Evolutionary conservation across 441 rosid species (phyloP).

Genomic region (Dalechampia spathulata): DNA sequence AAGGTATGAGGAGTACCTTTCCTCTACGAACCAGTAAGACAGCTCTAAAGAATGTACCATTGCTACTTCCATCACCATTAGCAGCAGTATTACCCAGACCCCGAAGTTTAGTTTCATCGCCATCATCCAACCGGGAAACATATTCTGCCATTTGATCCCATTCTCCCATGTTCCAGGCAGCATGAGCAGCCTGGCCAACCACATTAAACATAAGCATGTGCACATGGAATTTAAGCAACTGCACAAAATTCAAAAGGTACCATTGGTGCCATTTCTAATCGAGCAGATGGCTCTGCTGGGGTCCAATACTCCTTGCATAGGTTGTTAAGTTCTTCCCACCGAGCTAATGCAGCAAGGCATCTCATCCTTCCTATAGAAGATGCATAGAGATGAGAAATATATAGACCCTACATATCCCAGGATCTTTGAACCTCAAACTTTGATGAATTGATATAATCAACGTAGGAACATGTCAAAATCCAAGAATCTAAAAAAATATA

Average conservation of each 20-base stretch:
- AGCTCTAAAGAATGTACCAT: conserved; percentile 97
- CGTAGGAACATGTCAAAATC: no score
- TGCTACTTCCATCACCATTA: conserved; percentile 95
- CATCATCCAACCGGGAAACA: conserved; percentile 95
- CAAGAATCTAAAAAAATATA: no score
- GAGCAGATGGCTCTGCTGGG: conserved; percentile 96
- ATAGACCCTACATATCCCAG: not conserved
- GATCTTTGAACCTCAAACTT: not conserved
- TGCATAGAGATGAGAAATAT: not conserved
- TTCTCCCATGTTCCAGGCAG: conserved; percentile 99
- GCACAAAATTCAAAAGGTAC: conserved; percentile 38
- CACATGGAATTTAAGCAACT: conserved; percentile 6
- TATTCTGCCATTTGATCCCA: conserved; percentile 99
- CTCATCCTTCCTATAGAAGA: conserved; percentile 79
- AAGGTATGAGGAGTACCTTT: conserved; percentile 41
- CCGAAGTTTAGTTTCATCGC: conserved; percentile 93
- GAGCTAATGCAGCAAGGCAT: conserved; percentile 98
- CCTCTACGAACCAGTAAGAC: conserved; percentile 82
- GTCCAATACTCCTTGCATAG: conserved; percentile 98
- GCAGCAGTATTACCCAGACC: conserved; percentile 88
- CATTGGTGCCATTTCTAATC: conserved; percentile 99
- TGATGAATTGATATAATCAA: not conserved
- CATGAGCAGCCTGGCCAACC: conserved; percentile 76
- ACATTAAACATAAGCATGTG: conserved; percentile 26
- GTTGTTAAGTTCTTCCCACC: conserved; percentile 98